A percentile compares a stretch with the other conserved stretches of the same genome.
Evolutionary conservation across 2,329 filamentous ascomycete species (phyloP).

Genomic region (Neocatenulostroma microsporum): DNA sequence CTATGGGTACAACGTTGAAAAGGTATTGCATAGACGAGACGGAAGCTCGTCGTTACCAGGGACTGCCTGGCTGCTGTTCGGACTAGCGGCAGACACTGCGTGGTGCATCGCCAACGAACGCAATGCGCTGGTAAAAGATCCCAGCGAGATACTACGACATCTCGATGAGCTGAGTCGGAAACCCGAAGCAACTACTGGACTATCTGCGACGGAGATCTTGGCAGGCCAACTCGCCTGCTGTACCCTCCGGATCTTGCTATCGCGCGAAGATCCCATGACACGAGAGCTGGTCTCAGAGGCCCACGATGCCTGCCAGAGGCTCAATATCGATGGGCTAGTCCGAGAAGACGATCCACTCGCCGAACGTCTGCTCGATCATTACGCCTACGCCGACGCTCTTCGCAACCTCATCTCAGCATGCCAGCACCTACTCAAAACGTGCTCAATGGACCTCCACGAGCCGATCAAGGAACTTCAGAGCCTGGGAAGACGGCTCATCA

Average conservation of each 20-base stretch:
- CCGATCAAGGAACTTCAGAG: constrained; percentile 16
- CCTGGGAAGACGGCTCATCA: constrained; percentile 12
- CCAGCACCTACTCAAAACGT: constrained; percentile 2
- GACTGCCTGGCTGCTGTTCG: constrained; percentile 16
- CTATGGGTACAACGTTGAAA: constrained; percentile 26
- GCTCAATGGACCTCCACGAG: too few relatives aligned
- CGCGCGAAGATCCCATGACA: too few relatives aligned
- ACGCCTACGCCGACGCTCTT: constrained; percentile 21
- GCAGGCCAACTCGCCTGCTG: constrained; percentile 14
- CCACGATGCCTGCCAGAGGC: neutral
- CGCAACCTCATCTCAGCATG: constrained; percentile 15
- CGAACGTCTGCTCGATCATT: constrained; percentile 15
- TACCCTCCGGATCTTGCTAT: constrained; percentile 10
- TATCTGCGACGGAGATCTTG: constrained; percentile 14
- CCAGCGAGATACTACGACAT: neutral
- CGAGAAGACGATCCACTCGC: constrained; percentile 9
- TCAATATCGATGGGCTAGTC: constrained; percentile 12
- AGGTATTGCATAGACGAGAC: constrained; percentile 15
- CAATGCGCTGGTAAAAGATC: constrained; percentile 12
- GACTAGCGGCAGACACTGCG: constrained; percentile 20
- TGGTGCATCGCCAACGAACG: constrained; percentile 20
- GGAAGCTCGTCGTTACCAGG: constrained; percentile 12
- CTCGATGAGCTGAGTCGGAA: neutral
- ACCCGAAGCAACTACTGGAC: neutral
- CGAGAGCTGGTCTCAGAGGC: too few relatives aligned